phyloP scores from a whole-genome alignment of 305 asterid species.

The Fraxinus floribunda region DNA sequence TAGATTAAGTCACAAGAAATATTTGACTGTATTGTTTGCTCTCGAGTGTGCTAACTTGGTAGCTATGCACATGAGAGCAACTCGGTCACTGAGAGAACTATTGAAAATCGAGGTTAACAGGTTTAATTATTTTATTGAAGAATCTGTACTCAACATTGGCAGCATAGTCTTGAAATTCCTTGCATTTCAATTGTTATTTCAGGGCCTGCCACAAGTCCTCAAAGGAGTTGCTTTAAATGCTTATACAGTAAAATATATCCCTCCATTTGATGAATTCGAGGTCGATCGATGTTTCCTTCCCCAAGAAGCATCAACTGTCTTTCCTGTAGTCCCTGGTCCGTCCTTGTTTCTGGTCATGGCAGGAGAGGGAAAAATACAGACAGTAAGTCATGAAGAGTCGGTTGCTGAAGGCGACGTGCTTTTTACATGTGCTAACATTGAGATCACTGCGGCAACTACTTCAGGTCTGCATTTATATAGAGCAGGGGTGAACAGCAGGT shows the following conservation, averaged over 20 bases:
- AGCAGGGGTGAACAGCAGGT: slow-evolving; percentile 76
- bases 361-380: slow-evolving; percentile 58
- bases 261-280: slow-evolving; percentile 94
- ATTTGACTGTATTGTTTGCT: background rate
- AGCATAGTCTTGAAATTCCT: background rate
- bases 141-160: background rate
- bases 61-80: background rate
- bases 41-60: background rate
- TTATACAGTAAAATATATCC: slow-evolving; percentile 55
- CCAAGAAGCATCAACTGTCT: slow-evolving; percentile 36
- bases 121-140: background rate
- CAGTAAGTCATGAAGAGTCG: slow-evolving; percentile 29
- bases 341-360: slow-evolving; percentile 54
- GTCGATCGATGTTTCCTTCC: slow-evolving; percentile 78
- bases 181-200: slow-evolving; percentile 23
- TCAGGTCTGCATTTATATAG: slow-evolving; percentile 58
- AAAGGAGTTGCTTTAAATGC: slow-evolving; percentile 52
- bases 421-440: slow-evolving; percentile 58
- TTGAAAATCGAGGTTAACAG: background rate
- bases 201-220: slow-evolving; percentile 73
- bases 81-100: background rate
- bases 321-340: slow-evolving; percentile 67
- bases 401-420: slow-evolving; percentile 69
- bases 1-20: background rate
- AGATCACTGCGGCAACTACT: slow-evolving; percentile 39